Conservation (phyloP, 352 stramenopile species). For the Phytophthora citrophthora region DNA sequence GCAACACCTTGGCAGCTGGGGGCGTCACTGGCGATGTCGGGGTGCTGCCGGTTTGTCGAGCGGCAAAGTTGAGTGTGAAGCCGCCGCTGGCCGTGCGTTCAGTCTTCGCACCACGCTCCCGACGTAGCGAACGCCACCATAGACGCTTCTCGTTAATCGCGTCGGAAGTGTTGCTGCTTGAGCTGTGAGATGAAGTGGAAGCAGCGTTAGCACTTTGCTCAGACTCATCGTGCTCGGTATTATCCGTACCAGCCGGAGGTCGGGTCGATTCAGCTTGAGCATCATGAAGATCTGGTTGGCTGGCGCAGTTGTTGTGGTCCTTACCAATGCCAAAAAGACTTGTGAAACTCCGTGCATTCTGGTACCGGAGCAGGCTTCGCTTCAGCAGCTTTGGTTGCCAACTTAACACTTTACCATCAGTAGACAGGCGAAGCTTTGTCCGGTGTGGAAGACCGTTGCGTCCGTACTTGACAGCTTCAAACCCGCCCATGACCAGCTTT, state of each 20-base stretch:
- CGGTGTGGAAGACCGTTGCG: slow-evolving; percentile 77
- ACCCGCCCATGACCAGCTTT: slow-evolving; percentile 71
- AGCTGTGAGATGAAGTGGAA: slow-evolving; percentile 35
- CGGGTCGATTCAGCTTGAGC: slow-evolving; percentile 38
- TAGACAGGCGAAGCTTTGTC: slow-evolving; percentile 77
- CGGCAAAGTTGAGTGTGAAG: slow-evolving; percentile 58
- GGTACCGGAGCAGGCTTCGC: slow-evolving; percentile 68
- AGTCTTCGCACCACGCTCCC: slow-evolving; percentile 56
- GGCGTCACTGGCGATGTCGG: slow-evolving; percentile 40
- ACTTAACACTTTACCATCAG: slow-evolving; percentile 68
- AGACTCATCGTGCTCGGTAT: slow-evolving; percentile 20
- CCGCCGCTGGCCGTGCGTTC: slow-evolving; percentile 72
- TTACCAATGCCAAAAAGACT: slow-evolving; percentile 66
- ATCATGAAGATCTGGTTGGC: slow-evolving; percentile 48
- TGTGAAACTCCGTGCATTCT: slow-evolving; percentile 72
- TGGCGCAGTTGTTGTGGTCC: slow-evolving; percentile 34
- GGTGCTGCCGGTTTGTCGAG: slow-evolving; percentile 39
- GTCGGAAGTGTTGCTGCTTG: slow-evolving; percentile 48
- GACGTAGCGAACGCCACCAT: slow-evolving; percentile 76
- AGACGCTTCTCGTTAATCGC: slow-evolving; percentile 66
- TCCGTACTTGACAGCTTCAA: slow-evolving; percentile 84
- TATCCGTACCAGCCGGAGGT: slow-evolving; percentile 28
- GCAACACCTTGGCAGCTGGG: slow-evolving; percentile 18
- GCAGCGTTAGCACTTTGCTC: slow-evolving; percentile 30
- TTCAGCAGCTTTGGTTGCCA: slow-evolving; percentile 87